Evolutionary conservation across 805 yeast species (phyloP).

Genomic region (Maudiozyma barnettii): DNA sequence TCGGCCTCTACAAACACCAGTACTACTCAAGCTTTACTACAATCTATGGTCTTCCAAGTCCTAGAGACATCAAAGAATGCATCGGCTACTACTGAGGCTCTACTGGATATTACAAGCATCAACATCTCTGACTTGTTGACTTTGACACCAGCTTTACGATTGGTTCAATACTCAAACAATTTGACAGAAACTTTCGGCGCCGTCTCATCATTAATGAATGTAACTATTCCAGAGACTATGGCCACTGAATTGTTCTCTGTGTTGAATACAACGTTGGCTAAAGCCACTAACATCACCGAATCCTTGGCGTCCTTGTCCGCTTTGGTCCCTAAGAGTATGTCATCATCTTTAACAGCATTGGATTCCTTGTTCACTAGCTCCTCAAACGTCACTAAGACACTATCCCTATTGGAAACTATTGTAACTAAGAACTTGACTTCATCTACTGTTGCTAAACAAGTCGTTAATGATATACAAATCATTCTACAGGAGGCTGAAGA

Average conservation of each 20-base stretch:
- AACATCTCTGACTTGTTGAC: constrained; percentile 16
- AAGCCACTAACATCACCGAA: constrained; percentile 5
- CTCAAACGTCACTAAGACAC: constrained; percentile 11
- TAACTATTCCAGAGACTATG: constrained; percentile 13
- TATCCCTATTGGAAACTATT: constrained; percentile 12
- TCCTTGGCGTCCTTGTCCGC: constrained; percentile 9
- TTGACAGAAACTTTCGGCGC: constrained; percentile 16
- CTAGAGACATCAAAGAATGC: constrained; percentile 19
- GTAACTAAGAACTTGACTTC: constrained; percentile 16
- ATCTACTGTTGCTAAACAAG: constrained; percentile 14
- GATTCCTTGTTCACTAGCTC: constrained; percentile 11
- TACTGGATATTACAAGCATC: constrained; percentile 18
- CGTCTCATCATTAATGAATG: constrained; percentile 14
- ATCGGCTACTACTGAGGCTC: constrained; percentile 17
- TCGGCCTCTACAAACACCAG: constrained; percentile 4
- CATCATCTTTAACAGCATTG: constrained; percentile 14
- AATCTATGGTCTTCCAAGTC: constrained; percentile 14
- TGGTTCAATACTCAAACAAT: constrained; percentile 17
- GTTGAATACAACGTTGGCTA: constrained; percentile 6
- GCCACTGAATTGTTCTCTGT: constrained; percentile 13
- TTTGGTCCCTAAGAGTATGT: constrained; percentile 10
- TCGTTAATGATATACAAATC: constrained; percentile 14
- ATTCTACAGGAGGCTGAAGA: constrained; percentile 13
- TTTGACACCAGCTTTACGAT: constrained; percentile 19
- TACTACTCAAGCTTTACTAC: constrained; percentile 7